Percentiles rank a stretch among this genome's conserved stretches.
Evolutionary conservation across 257 asterid genomes (phyloP).

Genomic region (Petrea volubilis): DNA sequence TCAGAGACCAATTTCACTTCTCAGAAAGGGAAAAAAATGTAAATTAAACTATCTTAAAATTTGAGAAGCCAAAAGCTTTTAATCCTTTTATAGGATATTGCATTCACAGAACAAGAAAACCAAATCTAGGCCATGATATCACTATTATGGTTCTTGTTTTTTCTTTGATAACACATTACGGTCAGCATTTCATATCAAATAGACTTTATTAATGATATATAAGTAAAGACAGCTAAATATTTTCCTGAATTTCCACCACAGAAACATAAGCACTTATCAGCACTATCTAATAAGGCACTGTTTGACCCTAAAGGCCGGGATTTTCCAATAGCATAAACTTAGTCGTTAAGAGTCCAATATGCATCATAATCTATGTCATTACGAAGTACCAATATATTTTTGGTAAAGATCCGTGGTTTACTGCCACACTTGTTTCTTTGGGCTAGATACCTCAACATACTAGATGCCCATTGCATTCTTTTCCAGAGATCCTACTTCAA

Average conservation of each 20-base stretch:
- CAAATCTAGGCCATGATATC: conserved; percentile 3
- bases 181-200: neutral
- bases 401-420: neutral
- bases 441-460: neutral
- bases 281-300: neutral
- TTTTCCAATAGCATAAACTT: neutral
- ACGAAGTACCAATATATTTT: neutral
- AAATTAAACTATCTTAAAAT: neutral
- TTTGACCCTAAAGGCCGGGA: neutral
- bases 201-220: neutral
- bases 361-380: neutral
- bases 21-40: neutral
- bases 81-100: neutral
- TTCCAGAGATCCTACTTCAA: neutral
- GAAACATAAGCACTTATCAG: neutral
- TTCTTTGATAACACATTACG: too few relatives aligned
- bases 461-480: neutral
- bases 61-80: neutral
- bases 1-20: conserved; percentile 3
- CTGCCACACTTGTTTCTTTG: neutral
- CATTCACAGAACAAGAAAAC: conserved; percentile 1
- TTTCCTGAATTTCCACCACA: neutral
- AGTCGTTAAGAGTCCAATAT: neutral
- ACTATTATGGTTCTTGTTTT: conserved; percentile 14
- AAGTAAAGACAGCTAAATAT: neutral